Evolutionary conservation across 2,329 filamentous ascomycete species (phyloP), one percentile per base, ranked within the genome.

Genomic region (Drechslerella dactyloides): DNA sequence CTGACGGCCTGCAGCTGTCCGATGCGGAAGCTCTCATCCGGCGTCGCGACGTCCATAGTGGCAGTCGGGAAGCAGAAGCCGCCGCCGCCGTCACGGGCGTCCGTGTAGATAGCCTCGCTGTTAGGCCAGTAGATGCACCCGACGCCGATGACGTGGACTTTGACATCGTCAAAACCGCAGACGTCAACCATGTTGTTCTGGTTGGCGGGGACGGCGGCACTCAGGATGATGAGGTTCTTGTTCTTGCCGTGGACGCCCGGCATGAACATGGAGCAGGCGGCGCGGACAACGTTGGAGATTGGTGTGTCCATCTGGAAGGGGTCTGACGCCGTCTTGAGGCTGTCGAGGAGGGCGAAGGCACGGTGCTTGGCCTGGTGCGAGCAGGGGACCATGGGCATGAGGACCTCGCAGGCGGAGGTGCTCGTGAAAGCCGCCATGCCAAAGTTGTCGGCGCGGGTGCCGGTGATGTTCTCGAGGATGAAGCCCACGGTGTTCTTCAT

Each of bases 121-220:
- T 52, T 24, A 5, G 66, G 66, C 54, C 48, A 64, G 37, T 64
- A 72, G 11, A 72, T 46, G 15, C 52, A 57, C 7, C 66, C 66
- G 15, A 72, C 60, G 8, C 66, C 66, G 2, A 72, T 53, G 7
- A 72, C 66, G 33, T 72, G 66, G 5, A 72, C 57, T 50, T 53
- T 59, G 7, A 72, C 66, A n/a, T 72, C 66, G 21, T 72, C 66
- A n/a, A 72, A 72, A 15, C 66, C 66, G 21, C 53, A 40, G 5
- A 72, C 44, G 11, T 64, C 54, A 15, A 59, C 59, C 59, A 65
- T 64, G 13, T 51, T 60, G 8, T 35, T 51, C 35, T 72, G 59
- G 23, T 72, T 48, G 11, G 54, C 15, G 2, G 59, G 54, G 11
- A 65, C 24, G 3, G 50, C 66, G 2, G 59, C 42, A 11, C 52